phyloP scores from a whole-genome alignment of 2,329 filamentous ascomycete species.

The Macrophomina pseudophaseolina region DNA sequence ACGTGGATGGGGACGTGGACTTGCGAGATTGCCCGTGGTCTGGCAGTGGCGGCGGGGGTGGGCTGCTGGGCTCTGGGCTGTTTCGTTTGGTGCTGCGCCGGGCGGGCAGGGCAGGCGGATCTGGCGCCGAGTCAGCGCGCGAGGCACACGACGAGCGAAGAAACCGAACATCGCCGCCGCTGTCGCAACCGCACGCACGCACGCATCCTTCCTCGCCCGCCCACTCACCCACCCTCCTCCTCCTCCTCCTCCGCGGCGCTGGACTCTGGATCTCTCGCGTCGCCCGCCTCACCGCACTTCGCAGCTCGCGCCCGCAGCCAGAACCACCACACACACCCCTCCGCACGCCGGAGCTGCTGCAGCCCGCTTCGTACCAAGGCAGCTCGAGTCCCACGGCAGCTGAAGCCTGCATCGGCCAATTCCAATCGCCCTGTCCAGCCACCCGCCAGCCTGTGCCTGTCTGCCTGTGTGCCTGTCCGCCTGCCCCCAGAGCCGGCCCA shows the following conservation, averaged over 20 bases:
- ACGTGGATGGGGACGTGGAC: not conserved
- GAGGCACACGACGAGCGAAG: constrained; percentile 9
- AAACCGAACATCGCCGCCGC: constrained; percentile 16
- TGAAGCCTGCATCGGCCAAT: constrained; percentile 26
- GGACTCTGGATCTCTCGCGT: constrained; percentile 19
- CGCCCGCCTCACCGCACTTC: constrained; percentile 23
- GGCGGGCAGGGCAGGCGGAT: not conserved
- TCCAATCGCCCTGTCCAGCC: constrained; percentile 25
- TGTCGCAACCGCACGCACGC: constrained; percentile 1
- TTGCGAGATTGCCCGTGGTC: too few relatives aligned
- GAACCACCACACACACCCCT: not conserved
- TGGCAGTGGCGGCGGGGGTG: not conserved
- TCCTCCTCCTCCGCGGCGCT: not conserved
- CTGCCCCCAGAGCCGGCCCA: not conserved
- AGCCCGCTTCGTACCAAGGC: constrained; percentile 26
- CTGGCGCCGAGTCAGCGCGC: constrained; percentile 15
- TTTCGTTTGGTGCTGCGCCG: not conserved
- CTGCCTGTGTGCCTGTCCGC: constrained; percentile 9
- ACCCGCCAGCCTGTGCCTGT: constrained; percentile 26
- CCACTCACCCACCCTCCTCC: too few relatives aligned
- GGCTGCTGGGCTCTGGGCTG: not conserved
- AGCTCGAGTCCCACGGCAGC: constrained; percentile 26
- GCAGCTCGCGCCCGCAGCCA: constrained; percentile 19
- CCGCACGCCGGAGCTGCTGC: constrained; percentile 24
- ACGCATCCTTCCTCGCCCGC: constrained; percentile 3